Percentiles rank a stretch among this genome's conserved stretches.
These are phyloP conservation scores for Larix kaempferi DNA, from an alignment of 75 land plant genomes.

Conservation along the genomic window DNA sequence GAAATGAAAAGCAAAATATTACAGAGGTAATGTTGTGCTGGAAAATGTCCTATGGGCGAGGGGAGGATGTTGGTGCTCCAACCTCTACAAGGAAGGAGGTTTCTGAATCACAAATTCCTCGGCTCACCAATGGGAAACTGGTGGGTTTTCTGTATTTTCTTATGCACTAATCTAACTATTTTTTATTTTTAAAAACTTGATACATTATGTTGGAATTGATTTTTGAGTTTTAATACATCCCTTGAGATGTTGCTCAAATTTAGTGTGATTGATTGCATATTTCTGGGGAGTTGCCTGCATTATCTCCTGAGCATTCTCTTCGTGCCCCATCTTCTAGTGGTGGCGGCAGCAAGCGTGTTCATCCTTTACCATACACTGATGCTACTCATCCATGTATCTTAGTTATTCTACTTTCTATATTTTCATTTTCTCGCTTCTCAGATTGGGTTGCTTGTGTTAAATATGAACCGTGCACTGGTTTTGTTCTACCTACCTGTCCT, in stretches of 20 bases:
- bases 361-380: conserved; percentile 42
- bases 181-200: neutral
- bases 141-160: conserved; percentile 19
- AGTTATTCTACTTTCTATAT: neutral
- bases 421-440: neutral
- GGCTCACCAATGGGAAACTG: conserved; percentile 48
- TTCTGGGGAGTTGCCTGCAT: conserved; percentile 67
- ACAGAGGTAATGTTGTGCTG: conserved; percentile 74
- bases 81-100: conserved; percentile 53
- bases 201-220: neutral
- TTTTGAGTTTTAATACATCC: neutral
- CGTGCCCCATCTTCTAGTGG: conserved; percentile 45
- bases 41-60: conserved; percentile 64
- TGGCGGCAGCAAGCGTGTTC: conserved; percentile 49
- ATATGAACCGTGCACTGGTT: neutral
- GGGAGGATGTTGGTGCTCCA: conserved; percentile 45
- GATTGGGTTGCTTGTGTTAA: neutral
- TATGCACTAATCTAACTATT: neutral
- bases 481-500: neutral
- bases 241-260: neutral
- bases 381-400: conserved; percentile 24
- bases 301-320: conserved; percentile 69
- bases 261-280: conserved; percentile 24
- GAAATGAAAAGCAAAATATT: conserved; percentile 62
- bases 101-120: conserved; percentile 55